Percentiles rank a stretch among this genome's conserved stretches.
Evolutionary conservation across 495 filamentous ascomycete species (phyloP).

Genomic region (Podospora didyma): DNA sequence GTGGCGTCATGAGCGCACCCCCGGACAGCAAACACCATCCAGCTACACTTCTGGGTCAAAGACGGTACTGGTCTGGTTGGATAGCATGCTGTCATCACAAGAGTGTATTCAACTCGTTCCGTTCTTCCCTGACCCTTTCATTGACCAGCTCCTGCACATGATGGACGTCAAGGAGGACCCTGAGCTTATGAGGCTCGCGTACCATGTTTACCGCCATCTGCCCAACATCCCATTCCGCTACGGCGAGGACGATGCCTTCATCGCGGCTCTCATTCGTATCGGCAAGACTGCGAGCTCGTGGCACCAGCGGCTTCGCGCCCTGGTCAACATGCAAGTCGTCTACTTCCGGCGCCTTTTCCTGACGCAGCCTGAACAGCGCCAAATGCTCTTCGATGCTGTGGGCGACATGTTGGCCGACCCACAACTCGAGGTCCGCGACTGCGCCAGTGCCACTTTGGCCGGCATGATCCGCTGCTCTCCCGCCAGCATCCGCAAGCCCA

Average conservation of each 20-base stretch:
- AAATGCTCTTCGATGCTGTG: constrained; percentile 82
- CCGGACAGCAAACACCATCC: constrained; percentile 88
- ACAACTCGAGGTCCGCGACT: constrained; percentile 92
- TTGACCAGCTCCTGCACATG: constrained; percentile 93
- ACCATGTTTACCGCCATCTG: constrained; percentile 95
- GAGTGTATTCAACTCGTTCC: constrained; percentile 89
- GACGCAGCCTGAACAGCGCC: constrained; percentile 70
- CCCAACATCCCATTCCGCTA: constrained; percentile 91
- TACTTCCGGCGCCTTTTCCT: constrained; percentile 97
- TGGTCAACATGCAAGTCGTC: constrained; percentile 99
- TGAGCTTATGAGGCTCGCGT: constrained; percentile 89
- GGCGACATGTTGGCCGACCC: constrained; percentile 88
- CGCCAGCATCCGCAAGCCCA: constrained; percentile 65
- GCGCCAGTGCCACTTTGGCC: constrained; percentile 83
- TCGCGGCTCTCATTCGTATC: constrained; percentile 81
- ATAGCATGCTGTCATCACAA: constrained; percentile 81
- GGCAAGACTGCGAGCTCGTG: constrained; percentile 83
- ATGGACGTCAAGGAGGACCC: constrained; percentile 99
- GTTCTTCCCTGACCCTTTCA: constrained; percentile 87
- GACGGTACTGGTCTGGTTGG: constrained; percentile 92
- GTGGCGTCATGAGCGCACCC: constrained; percentile 79
- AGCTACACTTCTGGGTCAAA: constrained; percentile 96
- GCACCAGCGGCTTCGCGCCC: constrained; percentile 94
- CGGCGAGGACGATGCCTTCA: constrained; percentile 79
- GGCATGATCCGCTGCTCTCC: constrained; percentile 99